Evolutionary conservation across 129 eudicot species (phyloP).

Genomic region (Saposhnikovia divaricata): DNA sequence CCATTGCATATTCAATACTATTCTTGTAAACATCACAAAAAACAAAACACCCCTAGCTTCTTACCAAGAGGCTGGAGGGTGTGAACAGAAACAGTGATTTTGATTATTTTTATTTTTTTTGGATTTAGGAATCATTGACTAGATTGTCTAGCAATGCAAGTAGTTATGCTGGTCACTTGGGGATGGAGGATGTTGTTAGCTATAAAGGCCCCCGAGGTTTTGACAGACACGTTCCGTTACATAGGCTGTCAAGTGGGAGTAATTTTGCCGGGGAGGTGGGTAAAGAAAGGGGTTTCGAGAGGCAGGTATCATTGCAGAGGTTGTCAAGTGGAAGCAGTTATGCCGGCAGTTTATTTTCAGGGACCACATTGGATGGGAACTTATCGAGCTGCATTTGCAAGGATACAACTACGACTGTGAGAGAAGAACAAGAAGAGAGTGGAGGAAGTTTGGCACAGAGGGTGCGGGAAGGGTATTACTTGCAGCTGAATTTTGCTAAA

Average conservation of each 20-base stretch:
- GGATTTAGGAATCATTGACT: constrained; percentile 5
- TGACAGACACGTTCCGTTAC: constrained; percentile 16
- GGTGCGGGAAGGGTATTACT: constrained; percentile 57
- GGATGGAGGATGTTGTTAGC: constrained; percentile 4
- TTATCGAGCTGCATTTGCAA: constrained; percentile 43
- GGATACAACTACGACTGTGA: constrained; percentile 29
- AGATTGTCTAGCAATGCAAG: constrained; percentile 7
- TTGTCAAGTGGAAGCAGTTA: constrained; percentile 64
- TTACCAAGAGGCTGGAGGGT: background rate
- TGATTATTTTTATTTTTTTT: background rate
- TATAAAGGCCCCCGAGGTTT: constrained; percentile 10
- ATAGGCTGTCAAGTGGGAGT: constrained; percentile 22
- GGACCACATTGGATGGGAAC: constrained; percentile 44
- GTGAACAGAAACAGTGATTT: background rate
- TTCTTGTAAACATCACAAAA: constrained; percentile 1
- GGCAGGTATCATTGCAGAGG: constrained; percentile 41
- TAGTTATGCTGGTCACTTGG: constrained; percentile 5
- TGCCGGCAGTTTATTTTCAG: constrained; percentile 76
- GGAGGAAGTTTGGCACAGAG: constrained; percentile 33
- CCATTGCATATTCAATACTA: background rate
- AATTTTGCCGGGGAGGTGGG: constrained; percentile 14
- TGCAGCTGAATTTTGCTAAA: constrained; percentile 72
- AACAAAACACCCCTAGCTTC: background rate
- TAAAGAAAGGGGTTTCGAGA: constrained; percentile 26
- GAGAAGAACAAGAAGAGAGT: constrained; percentile 27